Conservation (phyloP, 441 rosid species). For the Gossypium davidsonii region DNA sequence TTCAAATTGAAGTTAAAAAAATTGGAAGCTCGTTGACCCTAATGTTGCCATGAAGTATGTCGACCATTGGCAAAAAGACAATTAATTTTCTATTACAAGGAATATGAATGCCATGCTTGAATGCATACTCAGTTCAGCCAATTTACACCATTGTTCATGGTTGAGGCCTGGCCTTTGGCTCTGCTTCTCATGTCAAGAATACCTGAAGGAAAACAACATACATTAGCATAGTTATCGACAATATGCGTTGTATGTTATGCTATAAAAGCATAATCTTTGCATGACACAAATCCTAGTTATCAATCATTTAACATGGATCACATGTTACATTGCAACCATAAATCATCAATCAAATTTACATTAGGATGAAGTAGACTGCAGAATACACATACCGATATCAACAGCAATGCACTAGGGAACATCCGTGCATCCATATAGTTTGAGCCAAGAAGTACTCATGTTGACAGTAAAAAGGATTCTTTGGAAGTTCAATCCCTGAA, state of each 20-base stretch:
- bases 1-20: not conserved
- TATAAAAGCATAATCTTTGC: not conserved
- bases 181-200: not conserved
- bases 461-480: not conserved
- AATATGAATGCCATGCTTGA: not conserved
- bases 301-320: not conserved
- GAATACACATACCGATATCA: conserved; percentile 11
- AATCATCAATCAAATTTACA: not conserved
- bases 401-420: not conserved
- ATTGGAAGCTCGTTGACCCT: not conserved
- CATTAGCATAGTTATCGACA: not conserved
- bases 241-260: too few relatives aligned
- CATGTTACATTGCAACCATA: not conserved
- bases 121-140: not conserved
- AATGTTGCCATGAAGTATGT: not conserved
- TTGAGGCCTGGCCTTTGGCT: not conserved
- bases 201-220: not conserved
- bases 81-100: not conserved
- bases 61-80: not conserved
- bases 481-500: not conserved
- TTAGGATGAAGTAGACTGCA: not conserved
- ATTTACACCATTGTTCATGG: not conserved
- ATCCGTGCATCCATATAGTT: not conserved
- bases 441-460: not conserved
- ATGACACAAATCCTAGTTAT: not conserved